Base-by-base conservation (phyloP, 257 asterid genomes). In the Eustoma russellianum region DNA sequence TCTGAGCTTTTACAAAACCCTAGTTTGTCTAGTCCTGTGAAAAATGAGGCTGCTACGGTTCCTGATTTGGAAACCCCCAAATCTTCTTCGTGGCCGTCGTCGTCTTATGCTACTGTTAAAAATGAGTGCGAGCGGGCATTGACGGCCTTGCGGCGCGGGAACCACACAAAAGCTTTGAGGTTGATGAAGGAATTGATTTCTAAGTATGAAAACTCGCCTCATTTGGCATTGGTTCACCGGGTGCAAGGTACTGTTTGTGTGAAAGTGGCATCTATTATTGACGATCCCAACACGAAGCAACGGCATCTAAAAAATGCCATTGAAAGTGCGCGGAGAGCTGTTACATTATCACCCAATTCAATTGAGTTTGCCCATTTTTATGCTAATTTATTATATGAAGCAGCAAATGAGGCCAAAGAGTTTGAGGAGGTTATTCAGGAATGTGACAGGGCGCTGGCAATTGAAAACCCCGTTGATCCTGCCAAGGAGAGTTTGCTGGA, bases 381-480 rank as follows among this genome's bases (percentile, higher is more conserved):
- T 62, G 88, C 95, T 4, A 85, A 73, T 73, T 66, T 88, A 67
- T 17, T 85, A 67, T 88, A 78, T 40, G 95, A 84, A 70, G 78
- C 74, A 0, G 87, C 90, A 3, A 82, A 66, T 52, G 90, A 88
- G 50, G 80, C 68, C 19, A 84, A 70, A 65, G 93, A 85, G 54
- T 88, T 72, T 13, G 97, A 85, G 76, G 93, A 80, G 68, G 95
- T 80, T 64, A 82, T 80, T 68, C 77, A 66, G 9, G 86, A 80
- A 80, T 88, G 97, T 60, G 91, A 88, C 68, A 78, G 78, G 77
- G 97, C 85, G 18, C 73, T 88, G 74, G 77, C 78, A 1, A 80
- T 85, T 45, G 88, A 82, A 65, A 82, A 76, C 57, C 97, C 97
- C 0, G 77, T 85, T 53, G 97, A 88, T 69, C 97, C 97, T 51